Evolutionary conservation across 306 rosid genomes (phyloP), one percentile per base, ranked within the genome.

Genomic region (Casuarina cunninghamiana): DNA sequence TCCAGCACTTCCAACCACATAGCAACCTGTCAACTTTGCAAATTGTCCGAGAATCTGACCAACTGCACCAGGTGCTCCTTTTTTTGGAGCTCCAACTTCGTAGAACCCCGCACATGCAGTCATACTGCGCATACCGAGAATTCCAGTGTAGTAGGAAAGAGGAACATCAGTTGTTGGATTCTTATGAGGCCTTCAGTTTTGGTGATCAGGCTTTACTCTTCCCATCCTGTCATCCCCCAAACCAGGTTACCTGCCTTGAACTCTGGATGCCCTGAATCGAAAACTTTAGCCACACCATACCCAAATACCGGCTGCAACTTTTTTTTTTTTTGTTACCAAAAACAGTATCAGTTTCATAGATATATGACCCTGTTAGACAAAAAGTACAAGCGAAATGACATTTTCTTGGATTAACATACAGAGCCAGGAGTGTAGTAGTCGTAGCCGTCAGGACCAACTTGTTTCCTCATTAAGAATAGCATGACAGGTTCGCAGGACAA

Each of bases 401-500:
- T 6, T 21, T 21, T 4, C 2, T 21, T 48, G 5, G 44, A 54
- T 4, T 4, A 44, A 15, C 87, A 43, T 75, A 89, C 92, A 75
- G 83, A 77, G 55, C 84, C 80, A 65, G 91, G 88, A 41, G 73
- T 39, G 38, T 80, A 86, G 72, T 84, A 82, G 38, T n/a, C 51
- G 53, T 75, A 38, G 1, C 15, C 10, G 1, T 10, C 2, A 21
- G 54, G 41, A 70, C 38, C 10, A 17, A 10, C 50, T 46, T 69
- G 66, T 4, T 4, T 11, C 86, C 80, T 84, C 77, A 65, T 65
- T 2, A 39, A 53, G 38, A 42, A 75, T 46, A 26, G 81, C 90
- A 88, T 80, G 86, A 49, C 80, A 42, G 97, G 97, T 67, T 91
- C 97, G 61, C 94, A 88, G 12, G 94, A 87, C 41, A 91, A 78